Percentiles rank a stretch among this genome's conserved stretches.
These are phyloP conservation scores for Linanthus parryae DNA, from an alignment of 148 eudicot species.

Conservation along the genomic window DNA sequence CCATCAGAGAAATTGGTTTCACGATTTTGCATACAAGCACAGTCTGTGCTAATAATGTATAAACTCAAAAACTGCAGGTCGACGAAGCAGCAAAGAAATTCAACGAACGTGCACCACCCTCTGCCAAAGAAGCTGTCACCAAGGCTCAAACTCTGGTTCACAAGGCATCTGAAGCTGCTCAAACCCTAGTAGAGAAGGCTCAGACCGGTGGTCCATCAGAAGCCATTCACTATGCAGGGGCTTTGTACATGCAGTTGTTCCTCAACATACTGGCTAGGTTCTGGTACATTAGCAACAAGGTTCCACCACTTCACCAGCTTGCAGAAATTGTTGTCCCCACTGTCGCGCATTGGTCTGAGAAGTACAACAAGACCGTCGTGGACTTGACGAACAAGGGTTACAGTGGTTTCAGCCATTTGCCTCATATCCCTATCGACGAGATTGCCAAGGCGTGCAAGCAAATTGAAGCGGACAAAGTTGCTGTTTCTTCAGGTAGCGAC, in stretches of 20 bases:
- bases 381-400: slow-evolving; percentile 36
- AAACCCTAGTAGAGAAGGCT: slow-evolving; percentile 27
- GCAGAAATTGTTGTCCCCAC: slow-evolving; percentile 42
- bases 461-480: slow-evolving; percentile 21
- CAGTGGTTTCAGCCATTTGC: slow-evolving; percentile 26
- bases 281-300: slow-evolving; percentile 32
- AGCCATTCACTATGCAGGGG: slow-evolving; percentile 29
- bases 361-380: slow-evolving; percentile 31
- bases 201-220: slow-evolving; percentile 36
- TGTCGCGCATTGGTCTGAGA: slow-evolving; percentile 34
- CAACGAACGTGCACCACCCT: slow-evolving; percentile 38
- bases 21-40: too few relatives aligned
- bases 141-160: slow-evolving; percentile 15
- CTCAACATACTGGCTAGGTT: slow-evolving; percentile 21
- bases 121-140: slow-evolving; percentile 30
- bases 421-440: slow-evolving; percentile 46
- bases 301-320: slow-evolving; percentile 28
- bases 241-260: slow-evolving; percentile 18
- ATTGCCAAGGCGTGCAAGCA: slow-evolving; percentile 51
- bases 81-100: slow-evolving; percentile 40
- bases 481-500: slow-evolving; percentile 5
- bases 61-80: slow-evolving; percentile 23
- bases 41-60: too few relatives aligned
- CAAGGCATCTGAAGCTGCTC: slow-evolving; percentile 23
- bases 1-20: too few relatives aligned